phyloP scores from a whole-genome alignment of 2,329 filamentous ascomycete species.

The Arthrobotrys conoides region DNA sequence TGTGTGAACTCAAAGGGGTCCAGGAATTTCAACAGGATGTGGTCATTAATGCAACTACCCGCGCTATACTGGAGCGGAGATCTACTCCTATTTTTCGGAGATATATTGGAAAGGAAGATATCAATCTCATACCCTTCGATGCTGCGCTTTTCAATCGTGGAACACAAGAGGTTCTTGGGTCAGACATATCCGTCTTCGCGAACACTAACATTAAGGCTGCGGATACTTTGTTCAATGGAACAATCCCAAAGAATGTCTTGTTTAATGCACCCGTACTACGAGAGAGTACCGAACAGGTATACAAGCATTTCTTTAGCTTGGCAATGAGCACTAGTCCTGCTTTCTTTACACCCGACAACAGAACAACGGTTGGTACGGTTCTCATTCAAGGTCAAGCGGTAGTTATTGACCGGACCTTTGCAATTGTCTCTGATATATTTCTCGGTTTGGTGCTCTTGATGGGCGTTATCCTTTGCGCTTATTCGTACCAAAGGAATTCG shows the following conservation, averaged over 20 bases:
- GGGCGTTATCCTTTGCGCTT: conserved; percentile 17
- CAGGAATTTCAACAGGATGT: conserved; percentile 17
- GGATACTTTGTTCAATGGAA: conserved; percentile 15
- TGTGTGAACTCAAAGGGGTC: conserved; percentile 28
- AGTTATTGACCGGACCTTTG: conserved; percentile 34
- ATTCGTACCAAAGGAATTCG: conserved; percentile 27
- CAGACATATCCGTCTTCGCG: conserved; percentile 27
- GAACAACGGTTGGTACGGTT: neutral
- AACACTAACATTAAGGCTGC: neutral
- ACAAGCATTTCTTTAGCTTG: conserved; percentile 36
- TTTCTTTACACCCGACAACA: neutral
- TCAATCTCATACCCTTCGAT: conserved; percentile 20
- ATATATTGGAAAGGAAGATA: conserved; percentile 4
- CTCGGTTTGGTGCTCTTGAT: conserved; percentile 5
- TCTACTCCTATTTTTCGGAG: neutral
- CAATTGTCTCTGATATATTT: conserved; percentile 20
- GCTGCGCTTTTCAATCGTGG: conserved; percentile 9
- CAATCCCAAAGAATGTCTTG: neutral
- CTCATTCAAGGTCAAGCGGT: neutral
- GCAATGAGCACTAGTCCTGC: conserved; percentile 23
- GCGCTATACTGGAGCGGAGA: conserved; percentile 5
- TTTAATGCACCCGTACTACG: neutral
- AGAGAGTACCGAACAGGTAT: conserved; percentile 2
- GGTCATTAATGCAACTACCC: conserved; percentile 33
- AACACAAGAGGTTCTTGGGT: conserved; percentile 14